A percentile compares a stretch with the other conserved stretches of the same genome.
Evolutionary conservation across 2,329 filamentous ascomycete species (phyloP).

Genomic region (Lecanicillium sp.): DNA sequence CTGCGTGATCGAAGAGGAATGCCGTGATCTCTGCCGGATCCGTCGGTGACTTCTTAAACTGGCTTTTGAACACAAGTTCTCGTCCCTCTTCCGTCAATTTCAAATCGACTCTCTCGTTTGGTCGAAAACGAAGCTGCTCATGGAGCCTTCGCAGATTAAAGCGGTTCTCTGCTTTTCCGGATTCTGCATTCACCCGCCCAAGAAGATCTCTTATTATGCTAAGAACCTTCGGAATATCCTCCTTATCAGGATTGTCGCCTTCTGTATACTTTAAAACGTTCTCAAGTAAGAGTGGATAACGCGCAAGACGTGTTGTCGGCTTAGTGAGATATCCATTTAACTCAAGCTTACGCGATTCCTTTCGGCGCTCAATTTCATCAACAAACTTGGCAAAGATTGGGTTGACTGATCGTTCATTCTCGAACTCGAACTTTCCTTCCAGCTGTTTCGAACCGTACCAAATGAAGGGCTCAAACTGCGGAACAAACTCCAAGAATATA

Average conservation of each 20-base stretch:
- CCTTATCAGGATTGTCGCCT: slow-evolving; percentile 79
- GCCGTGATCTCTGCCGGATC: slow-evolving; percentile 86
- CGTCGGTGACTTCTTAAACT: slow-evolving; percentile 84
- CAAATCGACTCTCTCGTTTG: slow-evolving; percentile 84
- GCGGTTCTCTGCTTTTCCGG: slow-evolving; percentile 93
- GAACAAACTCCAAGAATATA: slow-evolving; percentile 86
- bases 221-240: slow-evolving; percentile 86
- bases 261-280: slow-evolving; percentile 88
- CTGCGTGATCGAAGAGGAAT: slow-evolving; percentile 93
- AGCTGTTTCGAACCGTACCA: slow-evolving; percentile 92
- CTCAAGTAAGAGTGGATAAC: slow-evolving; percentile 87
- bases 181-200: slow-evolving; percentile 84
- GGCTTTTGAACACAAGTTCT: slow-evolving; percentile 89
- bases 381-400: slow-evolving; percentile 82
- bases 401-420: slow-evolving; percentile 87
- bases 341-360: slow-evolving; percentile 93
- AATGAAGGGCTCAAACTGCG: slow-evolving; percentile 92
- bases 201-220: slow-evolving; percentile 80
- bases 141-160: slow-evolving; percentile 93
- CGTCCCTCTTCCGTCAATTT: slow-evolving; percentile 90
- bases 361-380: slow-evolving; percentile 90
- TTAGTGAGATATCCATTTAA: slow-evolving; percentile 97
- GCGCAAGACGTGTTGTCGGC: slow-evolving; percentile 86
- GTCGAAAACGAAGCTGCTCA: slow-evolving; percentile 81
- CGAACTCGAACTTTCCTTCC: slow-evolving; percentile 96